Evolutionary conservation across 2,329 filamentous ascomycete genomes (phyloP), one percentile per base, ranked within the genome.

Genomic region (Xylariaceae sp.): DNA sequence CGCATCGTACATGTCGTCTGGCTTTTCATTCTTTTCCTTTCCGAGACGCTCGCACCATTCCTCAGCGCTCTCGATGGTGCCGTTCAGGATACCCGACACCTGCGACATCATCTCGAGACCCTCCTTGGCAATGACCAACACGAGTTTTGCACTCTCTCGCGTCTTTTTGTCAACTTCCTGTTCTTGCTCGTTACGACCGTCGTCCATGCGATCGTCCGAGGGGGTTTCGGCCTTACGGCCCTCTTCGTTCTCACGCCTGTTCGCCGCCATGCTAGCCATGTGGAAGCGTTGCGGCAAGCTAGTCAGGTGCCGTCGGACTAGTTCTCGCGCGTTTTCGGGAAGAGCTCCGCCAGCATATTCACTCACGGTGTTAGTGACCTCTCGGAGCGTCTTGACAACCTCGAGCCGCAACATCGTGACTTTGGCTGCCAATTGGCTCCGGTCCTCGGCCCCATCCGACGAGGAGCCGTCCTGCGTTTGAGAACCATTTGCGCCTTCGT

Each of bases 31-130:
- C 49, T 58, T 63, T 46, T 57, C 59, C 50, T 71, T 69, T 9
- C 85, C 86, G 42, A 94, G 69, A 14, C 81, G 73, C 43, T 89
- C 84, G 49, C 90, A 86, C 92, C 92, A 97, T 52, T 83, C 79
- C 62, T 97, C 90, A 0, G 92, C 92, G 53, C 85, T 92, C 39
- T 85, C 76, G 37, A 97, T 84, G 0, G 92, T 97, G 37, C 88
- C 85, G 51, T 94, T 86, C 7, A 97, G 74, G 2, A 96, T 86
- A 4, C 82, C 80, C 28, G 82, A 92, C 34, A 98, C 88, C 60
- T 96, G 88, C 1, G 80, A 76, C 73, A 97, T 88, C 83, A 97
- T 95, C 52, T 96, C 88, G 11, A 97, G 70, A 0, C 89, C 88
- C 59, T 97, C 90, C 54, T 84, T 85, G 5, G 90, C 90, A 36